Evolutionary conservation across 768 basidiomycete genomes (phyloP).

Genomic region (Scleroderma bovista): DNA sequence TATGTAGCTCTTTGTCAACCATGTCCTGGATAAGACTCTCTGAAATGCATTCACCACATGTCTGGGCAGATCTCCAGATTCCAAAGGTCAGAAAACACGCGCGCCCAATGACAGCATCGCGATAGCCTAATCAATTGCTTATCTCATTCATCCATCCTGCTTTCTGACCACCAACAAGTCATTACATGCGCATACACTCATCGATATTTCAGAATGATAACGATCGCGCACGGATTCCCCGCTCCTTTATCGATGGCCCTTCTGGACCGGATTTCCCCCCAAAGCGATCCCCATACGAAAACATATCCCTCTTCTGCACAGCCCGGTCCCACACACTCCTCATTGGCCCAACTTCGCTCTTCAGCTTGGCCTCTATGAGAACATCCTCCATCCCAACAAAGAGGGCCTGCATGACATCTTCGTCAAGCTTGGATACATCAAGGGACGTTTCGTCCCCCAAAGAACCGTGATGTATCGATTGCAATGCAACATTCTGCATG

Average conservation of each 20-base stretch:
- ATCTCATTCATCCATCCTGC: too few relatives aligned
- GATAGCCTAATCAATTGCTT: too few relatives aligned
- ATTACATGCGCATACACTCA: too few relatives aligned
- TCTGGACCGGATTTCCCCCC: background rate
- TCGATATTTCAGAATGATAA: conserved; percentile 20
- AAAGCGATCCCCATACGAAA: background rate
- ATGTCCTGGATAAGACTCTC: background rate
- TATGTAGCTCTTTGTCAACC: background rate
- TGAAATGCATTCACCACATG: too few relatives aligned
- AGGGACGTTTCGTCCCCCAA: conserved; percentile 22
- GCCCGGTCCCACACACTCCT: conserved; percentile 47
- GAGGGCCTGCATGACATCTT: conserved; percentile 37
- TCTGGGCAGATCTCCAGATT: background rate
- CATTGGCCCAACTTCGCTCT: conserved; percentile 51
- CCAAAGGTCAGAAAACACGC: background rate
- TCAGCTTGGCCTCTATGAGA: conserved; percentile 58
- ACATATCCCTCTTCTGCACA: conserved; percentile 15
- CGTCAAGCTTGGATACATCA: conserved; percentile 22
- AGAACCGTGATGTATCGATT: conserved; percentile 36
- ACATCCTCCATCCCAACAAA: conserved; percentile 58
- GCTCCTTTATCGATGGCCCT: background rate
- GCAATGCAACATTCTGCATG: conserved; percentile 50
- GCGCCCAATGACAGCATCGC: too few relatives aligned
- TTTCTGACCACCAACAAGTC: too few relatives aligned
- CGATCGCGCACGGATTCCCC: conserved; percentile 19